Percentiles rank a stretch among this genome's conserved stretches.
Conservation (phyloP, 2,329 filamentous ascomycete species). For the Colletotrichum theobromicola region DNA sequence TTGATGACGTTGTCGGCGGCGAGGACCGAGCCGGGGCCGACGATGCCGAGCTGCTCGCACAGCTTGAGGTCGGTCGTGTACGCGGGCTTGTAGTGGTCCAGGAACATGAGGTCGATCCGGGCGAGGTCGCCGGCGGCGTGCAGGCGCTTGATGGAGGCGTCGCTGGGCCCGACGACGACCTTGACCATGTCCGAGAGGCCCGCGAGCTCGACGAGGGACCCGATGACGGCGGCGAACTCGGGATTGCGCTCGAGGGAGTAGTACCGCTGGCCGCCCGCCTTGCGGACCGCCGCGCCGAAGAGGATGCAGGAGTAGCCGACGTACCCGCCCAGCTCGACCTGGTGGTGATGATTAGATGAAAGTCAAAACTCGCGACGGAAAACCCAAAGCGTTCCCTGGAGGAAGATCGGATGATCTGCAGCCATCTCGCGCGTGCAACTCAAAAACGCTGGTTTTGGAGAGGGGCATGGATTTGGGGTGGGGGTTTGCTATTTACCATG, state of each 20-base stretch:
- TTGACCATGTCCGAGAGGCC: conserved; percentile 74
- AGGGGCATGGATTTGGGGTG: background rate
- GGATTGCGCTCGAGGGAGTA: conserved; percentile 76
- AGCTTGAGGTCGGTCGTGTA: conserved; percentile 79
- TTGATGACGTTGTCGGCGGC: conserved; percentile 75
- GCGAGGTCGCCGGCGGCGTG: conserved; percentile 56
- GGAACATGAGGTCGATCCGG: conserved; percentile 74
- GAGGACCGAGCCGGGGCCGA: conserved; percentile 66
- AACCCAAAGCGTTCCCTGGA: background rate
- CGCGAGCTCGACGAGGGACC: conserved; percentile 73
- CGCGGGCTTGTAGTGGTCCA: conserved; percentile 81
- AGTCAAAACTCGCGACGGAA: background rate
- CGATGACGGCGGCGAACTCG: conserved; percentile 74
- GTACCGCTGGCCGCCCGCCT: conserved; percentile 66
- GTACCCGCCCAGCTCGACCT: conserved; percentile 80
- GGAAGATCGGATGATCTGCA: background rate
- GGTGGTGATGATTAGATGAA: background rate
- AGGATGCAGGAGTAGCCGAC: conserved; percentile 82
- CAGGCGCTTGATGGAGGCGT: conserved; percentile 67
- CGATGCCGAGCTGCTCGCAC: conserved; percentile 72
- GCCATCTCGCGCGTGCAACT: conserved; percentile 26
- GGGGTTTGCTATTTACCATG: conserved; percentile 58
- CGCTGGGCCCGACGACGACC: conserved; percentile 73
- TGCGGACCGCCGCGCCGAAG: conserved; percentile 70
- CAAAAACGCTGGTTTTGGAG: conserved; percentile 2